phyloP scores from a whole-genome alignment of 805 yeast species.

The Pichia cephalocereana region DNA sequence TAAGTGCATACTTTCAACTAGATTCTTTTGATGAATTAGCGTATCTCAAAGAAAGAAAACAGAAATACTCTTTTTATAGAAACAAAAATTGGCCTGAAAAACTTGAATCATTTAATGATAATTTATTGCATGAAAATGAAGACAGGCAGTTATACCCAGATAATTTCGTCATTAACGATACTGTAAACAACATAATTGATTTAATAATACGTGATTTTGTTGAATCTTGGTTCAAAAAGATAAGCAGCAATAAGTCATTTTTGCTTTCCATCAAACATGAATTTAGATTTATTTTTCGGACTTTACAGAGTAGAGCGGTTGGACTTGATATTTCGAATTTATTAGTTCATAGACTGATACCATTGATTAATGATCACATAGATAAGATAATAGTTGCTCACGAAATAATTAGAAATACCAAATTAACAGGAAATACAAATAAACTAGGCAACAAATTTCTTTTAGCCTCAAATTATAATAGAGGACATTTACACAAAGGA shows the following conservation, averaged over 20 bases:
- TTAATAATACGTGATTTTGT: conserved; percentile 46
- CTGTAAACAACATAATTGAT: conserved; percentile 40
- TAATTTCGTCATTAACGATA: conserved; percentile 43
- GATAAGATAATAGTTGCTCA: conserved; percentile 37
- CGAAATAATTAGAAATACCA: conserved; percentile 25
- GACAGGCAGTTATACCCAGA: conserved; percentile 30
- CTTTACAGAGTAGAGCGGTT: conserved; percentile 34
- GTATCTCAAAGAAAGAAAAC: background rate
- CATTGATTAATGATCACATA: conserved; percentile 59
- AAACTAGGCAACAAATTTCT: conserved; percentile 24
- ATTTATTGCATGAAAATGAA: conserved; percentile 6
- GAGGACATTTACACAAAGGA: conserved; percentile 53
- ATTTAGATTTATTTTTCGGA: conserved; percentile 32
- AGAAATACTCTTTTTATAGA: conserved; percentile 15
- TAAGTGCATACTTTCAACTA: background rate
- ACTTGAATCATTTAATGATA: conserved; percentile 9
- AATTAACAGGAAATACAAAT: conserved; percentile 12
- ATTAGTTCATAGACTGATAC: conserved; percentile 49
- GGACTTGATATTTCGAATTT: conserved; percentile 46
- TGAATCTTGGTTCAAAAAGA: conserved; percentile 43
- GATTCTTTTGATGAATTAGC: background rate
- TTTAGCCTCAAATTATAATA: conserved; percentile 35
- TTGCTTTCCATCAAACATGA: conserved; percentile 35
- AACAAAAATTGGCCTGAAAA: conserved; percentile 25
- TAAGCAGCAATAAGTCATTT: conserved; percentile 32